Conservation (phyloP, 108 stramenopile species). For the Cyclotella kingstonii region DNA sequence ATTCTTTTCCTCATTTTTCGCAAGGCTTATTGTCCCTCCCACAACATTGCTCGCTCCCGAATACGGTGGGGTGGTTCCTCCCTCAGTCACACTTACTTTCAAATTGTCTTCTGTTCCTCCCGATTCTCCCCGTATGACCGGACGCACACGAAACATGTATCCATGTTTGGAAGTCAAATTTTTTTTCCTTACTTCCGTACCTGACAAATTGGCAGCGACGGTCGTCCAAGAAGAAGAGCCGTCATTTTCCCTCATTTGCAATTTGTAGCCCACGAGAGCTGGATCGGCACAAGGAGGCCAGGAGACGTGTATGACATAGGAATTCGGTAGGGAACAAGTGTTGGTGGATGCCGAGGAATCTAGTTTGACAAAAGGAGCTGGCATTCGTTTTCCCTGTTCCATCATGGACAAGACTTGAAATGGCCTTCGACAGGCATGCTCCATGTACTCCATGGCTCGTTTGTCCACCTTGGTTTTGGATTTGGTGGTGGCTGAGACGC, state of each 20-base stretch:
- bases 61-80: slow-evolving; percentile 47
- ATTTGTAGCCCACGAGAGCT: slow-evolving; percentile 46
- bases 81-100: slow-evolving; percentile 34
- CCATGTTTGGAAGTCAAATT: slow-evolving; percentile 64
- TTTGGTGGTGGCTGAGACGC: slow-evolving; percentile 51
- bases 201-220: slow-evolving; percentile 56
- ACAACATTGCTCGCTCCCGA: slow-evolving; percentile 59
- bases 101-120: slow-evolving; percentile 34
- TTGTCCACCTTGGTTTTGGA: slow-evolving; percentile 30
- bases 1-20: too few relatives aligned
- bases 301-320: slow-evolving; percentile 51
- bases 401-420: slow-evolving; percentile 40
- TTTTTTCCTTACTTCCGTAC: slow-evolving; percentile 70
- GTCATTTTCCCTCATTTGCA: slow-evolving; percentile 79
- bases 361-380: slow-evolving; percentile 30
- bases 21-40: slow-evolving; percentile 31
- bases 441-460: slow-evolving; percentile 35
- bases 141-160: slow-evolving; percentile 78
- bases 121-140: slow-evolving; percentile 38
- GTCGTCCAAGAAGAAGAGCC: slow-evolving; percentile 64
- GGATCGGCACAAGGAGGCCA: slow-evolving; percentile 15
- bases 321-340: slow-evolving; percentile 47
- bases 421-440: slow-evolving; percentile 29
- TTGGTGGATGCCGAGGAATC: slow-evolving; percentile 29
- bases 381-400: slow-evolving; percentile 34